Evolutionary conservation across 352 stramenopile species (phyloP), one percentile per base, ranked within the genome.

Genomic region (Pythium folliculosum): DNA sequence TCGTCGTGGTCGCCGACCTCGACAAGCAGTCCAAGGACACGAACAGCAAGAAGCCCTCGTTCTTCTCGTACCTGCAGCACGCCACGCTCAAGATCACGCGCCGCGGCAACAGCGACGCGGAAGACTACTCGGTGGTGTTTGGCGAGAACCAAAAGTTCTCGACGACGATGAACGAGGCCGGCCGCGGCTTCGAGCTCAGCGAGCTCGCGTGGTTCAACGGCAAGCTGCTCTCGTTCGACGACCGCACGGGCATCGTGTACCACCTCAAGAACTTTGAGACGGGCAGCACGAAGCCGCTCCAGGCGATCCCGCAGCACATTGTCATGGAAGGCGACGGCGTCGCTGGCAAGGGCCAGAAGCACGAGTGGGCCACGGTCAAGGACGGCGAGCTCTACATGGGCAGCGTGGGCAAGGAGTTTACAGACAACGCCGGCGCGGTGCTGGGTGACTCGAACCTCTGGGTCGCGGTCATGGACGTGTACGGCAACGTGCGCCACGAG

Each of bases 341-440:
- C 30, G 94, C 93, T 14, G 90, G 96, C 57, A 99, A 99, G 81
- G 97, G 97, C 17, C 98, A 99, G 88, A 99, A 99, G 76, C 97
- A 96, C 78, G 98, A 99, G 81, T 99, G 98, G 98, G 93, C 96
- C 5, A 99, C 97, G 0, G 95, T 99, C 62, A 99, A 99, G 77
- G 94, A 99, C 77, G 95, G 86, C 38, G 91, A 99, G 75, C 81
- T 99, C n/a, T 97, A 96, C 65, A 96, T 99, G 77, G 98, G 98
- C 48, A 98, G 86, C 61, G 93, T 98, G 17, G 95, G 95, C 63
- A 98, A 98, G 77, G 94, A 98, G 75, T 98, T 94, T 71, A 98
- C 92, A 0, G 85, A 95, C 67, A 86, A 87, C 56, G 85, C 97
- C 72, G 97, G 96, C 56, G 86, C 84, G 27, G 86, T 99, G 69